Conservation (phyloP, 495 filamentous ascomycete genomes). For the Daldinia loculata region DNA sequence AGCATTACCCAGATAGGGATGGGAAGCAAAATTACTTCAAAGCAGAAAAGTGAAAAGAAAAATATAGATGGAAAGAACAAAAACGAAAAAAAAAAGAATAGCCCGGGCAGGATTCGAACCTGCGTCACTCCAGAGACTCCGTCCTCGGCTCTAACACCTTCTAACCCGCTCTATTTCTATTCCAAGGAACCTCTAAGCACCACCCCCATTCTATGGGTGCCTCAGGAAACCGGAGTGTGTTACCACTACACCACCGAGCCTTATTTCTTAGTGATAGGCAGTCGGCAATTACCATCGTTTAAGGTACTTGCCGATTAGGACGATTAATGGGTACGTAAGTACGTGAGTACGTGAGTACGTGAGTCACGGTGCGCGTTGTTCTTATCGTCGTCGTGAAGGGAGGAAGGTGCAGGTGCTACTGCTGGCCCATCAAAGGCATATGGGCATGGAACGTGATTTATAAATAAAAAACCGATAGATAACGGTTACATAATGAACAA, state of each 20-base stretch:
- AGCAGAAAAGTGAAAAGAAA: background rate
- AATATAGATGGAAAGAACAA: background rate
- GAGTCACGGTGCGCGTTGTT: background rate
- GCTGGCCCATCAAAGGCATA: background rate
- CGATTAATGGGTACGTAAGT: background rate
- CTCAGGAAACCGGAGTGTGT: slow-evolving; percentile 1
- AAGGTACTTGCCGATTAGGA: background rate
- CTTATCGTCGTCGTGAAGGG: background rate
- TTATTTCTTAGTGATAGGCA: background rate
- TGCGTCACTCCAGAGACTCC: background rate
- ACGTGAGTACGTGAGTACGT: background rate
- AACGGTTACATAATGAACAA: background rate
- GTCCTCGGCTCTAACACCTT: background rate
- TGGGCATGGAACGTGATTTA: background rate
- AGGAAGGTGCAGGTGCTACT: background rate
- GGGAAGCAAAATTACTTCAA: background rate
- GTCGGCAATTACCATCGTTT: background rate
- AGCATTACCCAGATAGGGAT: too few species aligned
- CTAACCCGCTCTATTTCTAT: background rate
- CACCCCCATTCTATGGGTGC: background rate
- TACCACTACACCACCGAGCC: background rate
- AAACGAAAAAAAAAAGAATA: background rate
- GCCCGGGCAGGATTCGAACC: slow-evolving; percentile 3
- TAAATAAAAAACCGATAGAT: too few species aligned
- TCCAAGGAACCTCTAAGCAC: background rate